Evolutionary conservation across 306 rosid species (phyloP), one percentile per base, ranked within the genome.

Genomic region (Spatholobus suberectus): DNA sequence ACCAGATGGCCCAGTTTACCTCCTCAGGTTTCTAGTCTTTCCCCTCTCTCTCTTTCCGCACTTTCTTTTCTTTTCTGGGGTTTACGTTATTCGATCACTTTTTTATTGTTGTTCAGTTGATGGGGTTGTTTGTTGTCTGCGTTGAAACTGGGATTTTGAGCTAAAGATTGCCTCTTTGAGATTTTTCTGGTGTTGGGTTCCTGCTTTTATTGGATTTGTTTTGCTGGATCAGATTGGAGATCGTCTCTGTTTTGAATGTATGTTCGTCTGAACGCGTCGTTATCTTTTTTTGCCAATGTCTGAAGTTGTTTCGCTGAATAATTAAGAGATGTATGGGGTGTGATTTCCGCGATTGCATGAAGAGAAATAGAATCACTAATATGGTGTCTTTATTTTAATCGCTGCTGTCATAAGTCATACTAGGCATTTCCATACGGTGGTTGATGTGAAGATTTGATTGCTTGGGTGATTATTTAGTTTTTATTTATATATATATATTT

Each of bases 1-100:
- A 75, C 32, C 43, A 21, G 44, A 92, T 92, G 97, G 91, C 91
- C 11, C 71, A 20, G 74, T 58, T 74, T 82, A 87, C 85, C 83
- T 70, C 79, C 73, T 84, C 91, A 84, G 95, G 97, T 92, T 82
- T 75, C 65, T 57, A 76, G 1, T 44, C 51, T 51, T 34, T 65
- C 38, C 12, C 10, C 47, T 75, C 23, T 41, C 24, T 54, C 35
- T 10, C 55, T 57, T 52, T 70, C 46, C 26, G 6, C 44, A 13
- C 35, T 59, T 37, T 24, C 27, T 32, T 11, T 34, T 26, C n/a
- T 61, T 44, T 23, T 65, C 38, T 21, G 27, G 2, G 46, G 73
- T 65, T 14, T 35, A 51, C 51, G 73, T 15, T 49, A 24, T 59
- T 51, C 47, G n/a, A 35, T 47, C 79, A 14, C 37, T n/a, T 27